Evolutionary conservation across 2,329 filamentous ascomycete species (phyloP), one percentile per base, ranked within the genome.

Genomic region (Colletotrichum brevisporum): DNA sequence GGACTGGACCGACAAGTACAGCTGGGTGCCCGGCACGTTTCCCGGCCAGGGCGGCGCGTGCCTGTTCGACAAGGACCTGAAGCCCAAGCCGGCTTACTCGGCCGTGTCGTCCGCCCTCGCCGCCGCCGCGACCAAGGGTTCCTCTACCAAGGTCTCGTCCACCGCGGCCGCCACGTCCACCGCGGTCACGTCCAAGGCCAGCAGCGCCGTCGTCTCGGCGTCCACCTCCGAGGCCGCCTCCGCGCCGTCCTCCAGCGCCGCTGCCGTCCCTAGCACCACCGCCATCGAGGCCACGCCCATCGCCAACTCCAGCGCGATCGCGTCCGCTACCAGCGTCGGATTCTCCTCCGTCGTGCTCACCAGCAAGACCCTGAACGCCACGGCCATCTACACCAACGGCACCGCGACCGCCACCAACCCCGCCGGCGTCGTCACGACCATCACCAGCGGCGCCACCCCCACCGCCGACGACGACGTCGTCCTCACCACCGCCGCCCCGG

Each of bases 1-100:
- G 83, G 84, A 85, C 53, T 89, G 80, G 62, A 78, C 76, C 4
- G 82, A 84, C 71, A 75, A 75, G 71, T 76, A 80, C 71, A 77
- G 74, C 70, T 80, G 78, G 78, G 73, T 83, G 5, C 80, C 80
- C 1, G 47, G 58, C 3, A 78, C 76, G 16, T 84, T 83, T 57
- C 73, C 75, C 3, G 82, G 82, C 1, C 72, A 76, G 10, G 82
- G 82, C 2, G 78, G 80, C 24, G 82, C 81, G 39, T 78, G 80
- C 45, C 71, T 83, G 41, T 83, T 74, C 59, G 78, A 80, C 27
- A 72, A 74, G 6, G 74, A 81, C 51, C 77, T 78, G 51, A 71
- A 75, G 50, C 78, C 76, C 73, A 83, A 83, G 76, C 75, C 77
- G 1, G 81, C 81, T 1, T 83, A 82, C 74, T 77, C 74, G 18